Evolutionary conservation across 495 filamentous ascomycete species (phyloP).

Genomic region (Neurospora discreta): DNA sequence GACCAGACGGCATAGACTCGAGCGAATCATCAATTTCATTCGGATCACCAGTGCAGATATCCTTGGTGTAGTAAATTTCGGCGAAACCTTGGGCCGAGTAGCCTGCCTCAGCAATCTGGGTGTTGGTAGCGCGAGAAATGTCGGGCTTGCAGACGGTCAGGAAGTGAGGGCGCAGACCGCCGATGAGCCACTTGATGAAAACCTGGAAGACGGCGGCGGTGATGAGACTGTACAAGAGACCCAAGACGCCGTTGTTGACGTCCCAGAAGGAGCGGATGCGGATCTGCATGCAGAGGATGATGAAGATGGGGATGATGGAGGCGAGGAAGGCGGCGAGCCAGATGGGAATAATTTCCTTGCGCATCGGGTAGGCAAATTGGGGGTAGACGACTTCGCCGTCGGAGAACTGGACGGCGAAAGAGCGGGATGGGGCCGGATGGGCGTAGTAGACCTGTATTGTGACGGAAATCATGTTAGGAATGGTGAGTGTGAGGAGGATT

Average conservation of each 20-base stretch:
- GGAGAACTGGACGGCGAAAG: slow-evolving; percentile 46
- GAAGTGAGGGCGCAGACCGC: slow-evolving; percentile 49
- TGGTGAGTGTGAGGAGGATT: too few relatives aligned
- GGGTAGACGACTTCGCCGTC: slow-evolving; percentile 51
- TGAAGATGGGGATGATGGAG: slow-evolving; percentile 41
- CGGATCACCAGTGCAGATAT: slow-evolving; percentile 32
- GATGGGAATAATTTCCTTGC: slow-evolving; percentile 53
- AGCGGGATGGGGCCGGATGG: slow-evolving; percentile 42
- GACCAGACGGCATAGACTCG: slow-evolving; percentile 50
- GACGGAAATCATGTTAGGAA: slow-evolving; percentile 3
- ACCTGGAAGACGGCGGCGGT: slow-evolving; percentile 45
- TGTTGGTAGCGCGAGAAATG: slow-evolving; percentile 22
- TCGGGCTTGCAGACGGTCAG: slow-evolving; percentile 46
- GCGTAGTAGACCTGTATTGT: slow-evolving; percentile 41
- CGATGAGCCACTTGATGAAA: slow-evolving; percentile 46
- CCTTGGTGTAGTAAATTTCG: slow-evolving; percentile 36
- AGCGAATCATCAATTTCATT: slow-evolving; percentile 39
- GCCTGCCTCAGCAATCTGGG: slow-evolving; percentile 10
- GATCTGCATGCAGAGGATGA: slow-evolving; percentile 48
- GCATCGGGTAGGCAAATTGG: slow-evolving; percentile 48
- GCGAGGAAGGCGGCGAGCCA: slow-evolving; percentile 45
- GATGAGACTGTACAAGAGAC: slow-evolving; percentile 49
- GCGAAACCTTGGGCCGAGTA: slow-evolving; percentile 26
- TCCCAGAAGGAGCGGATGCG: slow-evolving; percentile 57
- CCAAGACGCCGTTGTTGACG: slow-evolving; percentile 49